Percentiles rank a stretch among this genome's conserved stretches.
Evolutionary conservation across 805 yeast species (phyloP).

Genomic region (Priceomyces fermenticarens): DNA sequence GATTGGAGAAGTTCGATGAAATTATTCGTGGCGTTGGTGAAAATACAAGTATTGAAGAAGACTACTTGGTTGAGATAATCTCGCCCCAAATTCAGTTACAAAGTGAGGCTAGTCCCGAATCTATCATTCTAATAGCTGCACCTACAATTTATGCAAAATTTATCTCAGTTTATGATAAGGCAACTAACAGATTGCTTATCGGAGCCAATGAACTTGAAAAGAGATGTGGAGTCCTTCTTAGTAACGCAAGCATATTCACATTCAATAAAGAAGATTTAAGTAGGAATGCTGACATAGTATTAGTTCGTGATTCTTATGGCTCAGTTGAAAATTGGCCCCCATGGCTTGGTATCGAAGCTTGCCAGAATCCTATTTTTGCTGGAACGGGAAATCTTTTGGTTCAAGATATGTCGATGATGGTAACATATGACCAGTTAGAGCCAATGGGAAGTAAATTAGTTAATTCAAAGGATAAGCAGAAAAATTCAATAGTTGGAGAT

Average conservation of each 20-base stretch:
- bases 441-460: slow-evolving; percentile 21
- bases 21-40: slow-evolving; percentile 21
- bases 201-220: slow-evolving; percentile 49
- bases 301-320: slow-evolving; percentile 57
- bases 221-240: slow-evolving; percentile 65
- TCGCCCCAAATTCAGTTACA: slow-evolving; percentile 45
- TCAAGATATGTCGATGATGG: slow-evolving; percentile 58
- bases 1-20: slow-evolving; percentile 30
- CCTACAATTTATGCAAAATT: slow-evolving; percentile 69
- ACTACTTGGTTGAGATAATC: slow-evolving; percentile 34
- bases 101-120: slow-evolving; percentile 39
- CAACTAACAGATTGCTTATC: slow-evolving; percentile 27
- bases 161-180: slow-evolving; percentile 55
- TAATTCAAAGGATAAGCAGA: slow-evolving; percentile 6
- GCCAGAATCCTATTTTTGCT: slow-evolving; percentile 42
- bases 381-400: slow-evolving; percentile 51
- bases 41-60: slow-evolving; percentile 33
- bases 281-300: slow-evolving; percentile 36
- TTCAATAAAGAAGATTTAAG: slow-evolving; percentile 49
- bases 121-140: slow-evolving; percentile 68
- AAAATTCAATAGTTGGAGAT: slow-evolving; percentile 16
- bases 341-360: slow-evolving; percentile 75
- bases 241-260: slow-evolving; percentile 70
- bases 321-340: slow-evolving; percentile 77
- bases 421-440: slow-evolving; percentile 50